phyloP scores from a whole-genome alignment of 2,329 filamentous ascomycete genomes.

The Pestalotiopsis sp. region DNA sequence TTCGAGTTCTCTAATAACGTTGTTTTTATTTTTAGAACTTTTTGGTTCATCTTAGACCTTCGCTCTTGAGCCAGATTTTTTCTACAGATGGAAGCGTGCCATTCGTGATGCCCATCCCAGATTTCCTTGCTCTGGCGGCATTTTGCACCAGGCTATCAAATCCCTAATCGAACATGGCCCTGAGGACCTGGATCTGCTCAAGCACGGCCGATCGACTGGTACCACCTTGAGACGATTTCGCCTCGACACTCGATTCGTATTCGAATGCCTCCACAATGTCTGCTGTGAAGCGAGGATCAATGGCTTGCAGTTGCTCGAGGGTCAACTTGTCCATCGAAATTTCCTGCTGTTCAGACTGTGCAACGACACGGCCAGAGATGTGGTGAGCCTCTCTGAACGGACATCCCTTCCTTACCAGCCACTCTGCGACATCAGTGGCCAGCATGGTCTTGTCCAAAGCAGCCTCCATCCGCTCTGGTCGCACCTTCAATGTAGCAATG shows the following conservation, averaged over 20 bases:
- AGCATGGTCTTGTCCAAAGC: conserved; percentile 76
- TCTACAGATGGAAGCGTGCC: conserved; percentile 14
- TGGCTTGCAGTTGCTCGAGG: conserved; percentile 66
- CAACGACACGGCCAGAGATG: conserved; percentile 74
- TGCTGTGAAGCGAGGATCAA: conserved; percentile 68
- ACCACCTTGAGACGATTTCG: conserved; percentile 52
- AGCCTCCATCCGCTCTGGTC: conserved; percentile 71
- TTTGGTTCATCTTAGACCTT: conserved; percentile 1
- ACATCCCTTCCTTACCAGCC: conserved; percentile 64
- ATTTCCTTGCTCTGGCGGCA: conserved; percentile 25
- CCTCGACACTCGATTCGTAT: conserved; percentile 73
- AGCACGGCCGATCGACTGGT: conserved; percentile 68
- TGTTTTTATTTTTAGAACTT: conserved; percentile 4
- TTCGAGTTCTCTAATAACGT: conserved; percentile 8
- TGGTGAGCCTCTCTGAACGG: conserved; percentile 81
- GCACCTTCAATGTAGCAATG: conserved; percentile 65
- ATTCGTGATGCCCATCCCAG: conserved; percentile 26
- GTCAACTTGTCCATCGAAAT: conserved; percentile 66
- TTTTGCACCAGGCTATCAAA: conserved; percentile 22
- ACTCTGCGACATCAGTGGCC: conserved; percentile 67
- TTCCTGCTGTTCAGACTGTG: conserved; percentile 64
- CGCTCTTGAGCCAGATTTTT: conserved; percentile 21
- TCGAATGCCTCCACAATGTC: conserved; percentile 69
- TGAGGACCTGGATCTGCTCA: conserved; percentile 54
- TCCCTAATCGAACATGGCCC: conserved; percentile 33